phyloP scores from a whole-genome alignment of 129 eudicot genomes.

The Cynara cardunculus region DNA sequence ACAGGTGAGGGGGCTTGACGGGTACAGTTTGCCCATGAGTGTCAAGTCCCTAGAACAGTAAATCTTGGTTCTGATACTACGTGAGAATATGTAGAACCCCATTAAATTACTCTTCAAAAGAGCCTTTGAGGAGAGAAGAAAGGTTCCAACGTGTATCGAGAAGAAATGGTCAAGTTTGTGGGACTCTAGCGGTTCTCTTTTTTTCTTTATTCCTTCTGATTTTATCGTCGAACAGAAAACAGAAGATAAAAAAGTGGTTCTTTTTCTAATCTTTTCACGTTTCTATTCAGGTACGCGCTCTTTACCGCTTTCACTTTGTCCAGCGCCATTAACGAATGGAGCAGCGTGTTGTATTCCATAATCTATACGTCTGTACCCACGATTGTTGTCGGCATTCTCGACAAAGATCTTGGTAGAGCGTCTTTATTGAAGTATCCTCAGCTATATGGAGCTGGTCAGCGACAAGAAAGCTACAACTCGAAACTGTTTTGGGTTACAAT shows the following conservation, averaged over 20 bases:
- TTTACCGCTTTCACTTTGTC: constrained; percentile 69
- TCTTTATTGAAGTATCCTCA: constrained; percentile 71
- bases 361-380: constrained; percentile 82
- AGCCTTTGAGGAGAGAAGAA: too few species aligned
- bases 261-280: constrained; percentile 17
- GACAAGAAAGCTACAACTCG: constrained; percentile 66
- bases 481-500: constrained; percentile 72
- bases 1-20: too few species aligned
- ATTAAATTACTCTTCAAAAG: too few species aligned
- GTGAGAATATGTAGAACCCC: too few species aligned
- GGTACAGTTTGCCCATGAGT: too few species aligned
- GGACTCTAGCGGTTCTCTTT: too few species aligned
- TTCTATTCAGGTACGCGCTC: constrained; percentile 64
- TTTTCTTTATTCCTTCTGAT: too few species aligned
- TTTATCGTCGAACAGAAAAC: not conserved
- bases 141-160: too few species aligned
- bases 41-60: too few species aligned
- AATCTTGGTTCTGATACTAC: too few species aligned
- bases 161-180: too few species aligned
- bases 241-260: not conserved
- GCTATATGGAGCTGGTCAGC: constrained; percentile 84
- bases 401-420: constrained; percentile 66
- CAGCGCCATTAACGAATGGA: constrained; percentile 90
- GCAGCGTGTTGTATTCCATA: constrained; percentile 80
- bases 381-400: constrained; percentile 77